Base-by-base conservation (phyloP, 257 asterid species). In the Petunia axillaris region DNA sequence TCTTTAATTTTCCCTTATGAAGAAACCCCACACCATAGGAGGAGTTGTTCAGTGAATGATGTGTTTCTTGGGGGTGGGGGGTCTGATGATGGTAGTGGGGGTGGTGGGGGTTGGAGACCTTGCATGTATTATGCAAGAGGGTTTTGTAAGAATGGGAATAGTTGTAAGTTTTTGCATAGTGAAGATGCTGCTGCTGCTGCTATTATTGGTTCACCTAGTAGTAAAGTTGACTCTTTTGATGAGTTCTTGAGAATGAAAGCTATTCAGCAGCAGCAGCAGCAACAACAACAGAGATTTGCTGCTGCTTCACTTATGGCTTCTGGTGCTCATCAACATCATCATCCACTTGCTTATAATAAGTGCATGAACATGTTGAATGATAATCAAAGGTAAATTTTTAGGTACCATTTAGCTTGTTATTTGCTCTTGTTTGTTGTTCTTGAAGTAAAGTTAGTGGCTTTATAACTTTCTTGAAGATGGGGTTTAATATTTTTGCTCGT, bases 81-180 rank as follows among this genome's bases (percentile, higher is more conserved):
- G 16, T 48, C 75, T 25, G 81, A 88, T 43, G 97, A 88, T 3
- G 88, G 80, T 11, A 90, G 89, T 8, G 81, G 82, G n/a, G 89
- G 88, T 35, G 16, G 44, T 76, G 94, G 92, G n/a, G 89, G 97
- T 46, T 91, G 97, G 97, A 86, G 93, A 82, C 98, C 97, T 25
- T 94, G 98, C 90, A 85, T 91, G 91, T 94, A 94, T 85, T 94
- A 55, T 58, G 93, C 97, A 0, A 87, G 91, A 67, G 98, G 98
- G 8, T 89, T 91, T 59, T 91, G 97, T 81, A 92, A 94, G 84
- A 91, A 94, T 48, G 98, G 97, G 0, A 82, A 77, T 37, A 81
- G 79, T 81, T 94, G 98, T 39, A 92, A 91, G 84, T 94, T 94
- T 82, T 35, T 83, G 80, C 98, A 94, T 44, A 64, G 85, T 76